Conservation (phyloP, 345 rosid genomes). For the Populus davidiana region DNA sequence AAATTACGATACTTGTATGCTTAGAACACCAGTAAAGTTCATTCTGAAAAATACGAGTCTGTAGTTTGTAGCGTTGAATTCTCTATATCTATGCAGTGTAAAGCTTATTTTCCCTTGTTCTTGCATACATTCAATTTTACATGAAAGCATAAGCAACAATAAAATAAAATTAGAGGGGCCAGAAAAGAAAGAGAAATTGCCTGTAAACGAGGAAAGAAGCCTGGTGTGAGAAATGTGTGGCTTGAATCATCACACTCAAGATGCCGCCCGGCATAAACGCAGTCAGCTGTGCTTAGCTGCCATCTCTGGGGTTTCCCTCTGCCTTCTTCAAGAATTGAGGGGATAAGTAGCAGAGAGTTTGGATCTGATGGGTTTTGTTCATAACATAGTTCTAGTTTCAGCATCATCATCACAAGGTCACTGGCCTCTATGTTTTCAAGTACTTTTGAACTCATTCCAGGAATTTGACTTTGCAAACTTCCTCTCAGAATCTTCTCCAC, state of each 20-base stretch:
- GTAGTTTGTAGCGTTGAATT: too few relatives aligned
- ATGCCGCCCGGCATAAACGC: constrained; percentile 78
- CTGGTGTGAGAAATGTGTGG: constrained; percentile 82
- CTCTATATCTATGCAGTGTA: neutral
- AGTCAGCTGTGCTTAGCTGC: constrained; percentile 55
- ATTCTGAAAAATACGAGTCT: too few relatives aligned
- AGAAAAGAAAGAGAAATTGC: constrained; percentile 28
- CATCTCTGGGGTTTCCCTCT: constrained; percentile 85
- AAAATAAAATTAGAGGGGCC: neutral
- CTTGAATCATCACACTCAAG: constrained; percentile 88
- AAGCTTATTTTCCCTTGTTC: neutral
- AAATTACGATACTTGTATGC: too few relatives aligned
- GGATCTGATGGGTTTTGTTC: constrained; percentile 76
- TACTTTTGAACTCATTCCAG: constrained; percentile 80
- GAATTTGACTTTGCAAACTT: constrained; percentile 77
- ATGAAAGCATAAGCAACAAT: neutral
- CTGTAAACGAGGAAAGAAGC: constrained; percentile 94
- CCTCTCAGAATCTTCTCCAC: constrained; percentile 72
- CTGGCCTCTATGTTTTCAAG: constrained; percentile 66
- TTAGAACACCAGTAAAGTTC: too few relatives aligned
- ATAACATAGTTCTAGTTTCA: constrained; percentile 79
- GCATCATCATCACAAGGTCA: constrained; percentile 77
- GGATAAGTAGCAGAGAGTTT: constrained; percentile 64
- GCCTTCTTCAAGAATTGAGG: constrained; percentile 91
- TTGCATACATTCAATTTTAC: neutral